Conservation (phyloP, 192 early-diverging fungal species). For the Coemansia sp. region DNA sequence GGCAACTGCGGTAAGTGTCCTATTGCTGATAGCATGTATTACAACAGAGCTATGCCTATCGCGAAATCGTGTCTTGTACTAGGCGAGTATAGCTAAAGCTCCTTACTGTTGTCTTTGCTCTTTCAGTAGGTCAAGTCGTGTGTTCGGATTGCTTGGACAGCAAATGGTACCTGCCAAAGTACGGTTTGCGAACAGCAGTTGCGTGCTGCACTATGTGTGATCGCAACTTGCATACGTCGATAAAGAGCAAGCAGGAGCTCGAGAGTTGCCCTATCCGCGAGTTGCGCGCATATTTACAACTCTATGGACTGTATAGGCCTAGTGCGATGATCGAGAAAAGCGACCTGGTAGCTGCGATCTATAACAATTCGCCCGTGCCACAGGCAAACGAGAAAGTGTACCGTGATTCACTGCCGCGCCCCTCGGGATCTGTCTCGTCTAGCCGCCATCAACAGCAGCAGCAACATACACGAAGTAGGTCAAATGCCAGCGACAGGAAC, state of each 20-base stretch:
- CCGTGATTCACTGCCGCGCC: conserved; percentile 38
- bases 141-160: conserved; percentile 45
- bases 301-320: conserved; percentile 47
- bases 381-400: conserved; percentile 44
- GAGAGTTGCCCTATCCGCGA: conserved; percentile 33
- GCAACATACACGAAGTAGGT: conserved; percentile 7
- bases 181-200: conserved; percentile 42
- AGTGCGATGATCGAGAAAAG: conserved; percentile 47
- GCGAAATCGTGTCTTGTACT: background rate
- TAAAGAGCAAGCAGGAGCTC: conserved; percentile 33
- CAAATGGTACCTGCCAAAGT: conserved; percentile 58
- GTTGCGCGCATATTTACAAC: conserved; percentile 44
- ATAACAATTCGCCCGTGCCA: conserved; percentile 49
- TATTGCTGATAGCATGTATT: background rate
- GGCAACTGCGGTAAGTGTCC: conserved; percentile 44
- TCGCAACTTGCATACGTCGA: conserved; percentile 46
- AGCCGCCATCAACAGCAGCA: conserved; percentile 9
- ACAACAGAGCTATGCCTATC: background rate
- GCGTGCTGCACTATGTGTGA: conserved; percentile 45
- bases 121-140: conserved; percentile 43
- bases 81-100: background rate
- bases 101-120: background rate
- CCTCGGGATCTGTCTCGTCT: conserved; percentile 18
- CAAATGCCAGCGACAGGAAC: background rate
- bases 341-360: conserved; percentile 45